A percentile compares a stretch with the other conserved stretches of the same genome.
Evolutionary conservation across 495 filamentous ascomycete species (phyloP).

Genomic region (Tuber umbilicatum): DNA sequence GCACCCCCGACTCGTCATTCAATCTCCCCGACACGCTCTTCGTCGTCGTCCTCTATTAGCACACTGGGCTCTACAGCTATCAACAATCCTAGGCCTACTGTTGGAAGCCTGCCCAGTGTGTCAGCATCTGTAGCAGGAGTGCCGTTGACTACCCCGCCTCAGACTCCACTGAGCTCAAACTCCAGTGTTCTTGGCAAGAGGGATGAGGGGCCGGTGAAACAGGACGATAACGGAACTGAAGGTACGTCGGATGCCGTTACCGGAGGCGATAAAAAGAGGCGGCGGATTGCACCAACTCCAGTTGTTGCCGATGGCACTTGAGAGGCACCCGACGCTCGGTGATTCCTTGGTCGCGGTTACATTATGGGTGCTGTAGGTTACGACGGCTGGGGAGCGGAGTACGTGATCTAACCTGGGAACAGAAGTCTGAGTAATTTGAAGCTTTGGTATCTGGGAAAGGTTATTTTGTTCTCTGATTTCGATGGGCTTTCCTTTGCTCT

Average conservation of each 20-base stretch:
- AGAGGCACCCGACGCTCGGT: slow-evolving; percentile 9
- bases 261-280: slow-evolving; percentile 54
- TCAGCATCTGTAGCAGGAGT: slow-evolving; percentile 43
- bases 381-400: not conserved
- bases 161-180: slow-evolving; percentile 59
- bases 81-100: slow-evolving; percentile 71
- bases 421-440: slow-evolving; percentile 4
- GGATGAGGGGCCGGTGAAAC: slow-evolving; percentile 46
- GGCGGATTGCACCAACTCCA: slow-evolving; percentile 70
- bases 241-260: slow-evolving; percentile 19
- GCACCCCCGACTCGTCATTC: slow-evolving; percentile 54
- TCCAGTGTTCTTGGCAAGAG: slow-evolving; percentile 55
- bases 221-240: slow-evolving; percentile 41
- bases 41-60: slow-evolving; percentile 75
- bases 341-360: not conserved
- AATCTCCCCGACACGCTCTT: slow-evolving; percentile 71
- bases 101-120: slow-evolving; percentile 66
- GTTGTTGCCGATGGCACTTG: slow-evolving; percentile 42
- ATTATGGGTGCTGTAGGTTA: slow-evolving; percentile 8
- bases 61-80: slow-evolving; percentile 56
- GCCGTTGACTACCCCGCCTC: slow-evolving; percentile 69
- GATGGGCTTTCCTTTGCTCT: slow-evolving; percentile 31
- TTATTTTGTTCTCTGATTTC: slow-evolving; percentile 27
- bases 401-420: not conserved
- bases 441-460: slow-evolving; percentile 12